Conservation (phyloP, 495 filamentous ascomycete genomes). For the Glutinoglossum americanum region DNA sequence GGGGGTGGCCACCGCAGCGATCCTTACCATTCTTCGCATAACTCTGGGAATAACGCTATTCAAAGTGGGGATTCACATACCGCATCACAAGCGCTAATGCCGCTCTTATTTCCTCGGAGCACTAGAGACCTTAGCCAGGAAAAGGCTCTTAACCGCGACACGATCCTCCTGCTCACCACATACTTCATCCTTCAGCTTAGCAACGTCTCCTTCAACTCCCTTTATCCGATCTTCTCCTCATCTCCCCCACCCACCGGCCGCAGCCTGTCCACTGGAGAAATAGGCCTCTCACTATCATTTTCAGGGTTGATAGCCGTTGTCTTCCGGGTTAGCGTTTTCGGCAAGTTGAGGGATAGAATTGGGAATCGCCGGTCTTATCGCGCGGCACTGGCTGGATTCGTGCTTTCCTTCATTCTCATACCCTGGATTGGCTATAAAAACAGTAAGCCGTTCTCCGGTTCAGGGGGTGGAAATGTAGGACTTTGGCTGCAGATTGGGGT, state of each 20-base stretch:
- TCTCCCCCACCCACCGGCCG: slow-evolving; percentile 54
- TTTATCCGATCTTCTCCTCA: slow-evolving; percentile 81
- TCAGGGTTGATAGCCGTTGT: slow-evolving; percentile 65
- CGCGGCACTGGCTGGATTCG: slow-evolving; percentile 58
- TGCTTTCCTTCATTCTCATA: slow-evolving; percentile 64
- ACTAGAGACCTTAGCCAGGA: slow-evolving; percentile 12
- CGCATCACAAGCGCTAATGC: slow-evolving; percentile 16
- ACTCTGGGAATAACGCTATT: slow-evolving; percentile 8
- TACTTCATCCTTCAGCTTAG: slow-evolving; percentile 76
- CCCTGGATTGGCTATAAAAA: slow-evolving; percentile 72
- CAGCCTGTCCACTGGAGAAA: slow-evolving; percentile 48
- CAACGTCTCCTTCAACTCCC: slow-evolving; percentile 73
- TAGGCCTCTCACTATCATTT: slow-evolving; percentile 71
- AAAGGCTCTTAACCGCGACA: slow-evolving; percentile 49
- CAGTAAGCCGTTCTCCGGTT: slow-evolving; percentile 20
- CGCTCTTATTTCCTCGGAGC: slow-evolving; percentile 18
- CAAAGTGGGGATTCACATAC: slow-evolving; percentile 16
- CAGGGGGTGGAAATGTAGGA: slow-evolving; percentile 23
- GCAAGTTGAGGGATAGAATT: slow-evolving; percentile 52
- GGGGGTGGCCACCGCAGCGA: background rate
- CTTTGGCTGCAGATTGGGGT: slow-evolving; percentile 55
- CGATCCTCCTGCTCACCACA: slow-evolving; percentile 53
- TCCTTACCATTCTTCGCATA: background rate
- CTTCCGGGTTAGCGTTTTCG: slow-evolving; percentile 74
- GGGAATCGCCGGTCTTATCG: slow-evolving; percentile 75